Conservation (phyloP, 2,329 filamentous ascomycete genomes). For the Lasiodiplodia citricola region DNA sequence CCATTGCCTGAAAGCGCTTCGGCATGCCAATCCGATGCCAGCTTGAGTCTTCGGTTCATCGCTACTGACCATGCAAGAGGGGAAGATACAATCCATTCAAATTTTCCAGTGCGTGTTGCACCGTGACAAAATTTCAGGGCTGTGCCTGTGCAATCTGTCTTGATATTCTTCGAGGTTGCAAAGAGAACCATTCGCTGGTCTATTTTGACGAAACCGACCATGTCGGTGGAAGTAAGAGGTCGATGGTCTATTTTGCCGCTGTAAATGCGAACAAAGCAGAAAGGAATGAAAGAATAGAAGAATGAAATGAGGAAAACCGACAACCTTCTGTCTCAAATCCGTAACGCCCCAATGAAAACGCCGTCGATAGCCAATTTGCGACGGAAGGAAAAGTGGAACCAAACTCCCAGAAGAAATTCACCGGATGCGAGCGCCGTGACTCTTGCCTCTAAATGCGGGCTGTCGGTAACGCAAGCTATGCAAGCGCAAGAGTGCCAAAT, state of each 20-base stretch:
- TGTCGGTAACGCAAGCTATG: not conserved
- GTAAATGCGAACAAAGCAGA: not conserved
- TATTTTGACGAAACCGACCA: not conserved
- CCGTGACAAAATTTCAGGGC: too few species aligned
- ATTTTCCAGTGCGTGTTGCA: not conserved
- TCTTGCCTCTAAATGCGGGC: slow-evolving; percentile 1
- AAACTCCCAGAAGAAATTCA: not conserved
- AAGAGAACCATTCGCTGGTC: slow-evolving; percentile 1
- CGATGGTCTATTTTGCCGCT: slow-evolving; percentile 14
- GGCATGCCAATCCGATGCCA: not conserved
- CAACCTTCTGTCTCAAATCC: not conserved
- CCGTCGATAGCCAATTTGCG: not conserved
- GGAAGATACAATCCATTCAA: not conserved
- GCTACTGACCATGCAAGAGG: not conserved
- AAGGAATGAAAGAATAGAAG: not conserved
- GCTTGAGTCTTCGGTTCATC: not conserved
- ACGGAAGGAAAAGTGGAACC: not conserved
- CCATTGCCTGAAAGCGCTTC: not conserved
- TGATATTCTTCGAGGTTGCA: not conserved
- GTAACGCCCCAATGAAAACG: not conserved
- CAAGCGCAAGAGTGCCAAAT: not conserved
- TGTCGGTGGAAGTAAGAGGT: not conserved
- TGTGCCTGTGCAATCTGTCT: not conserved
- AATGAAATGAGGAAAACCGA: not conserved
- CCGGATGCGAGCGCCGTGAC: not conserved